Evolutionary conservation across 805 yeast species (phyloP).

Genomic region (Kazachstania psychrophila): DNA sequence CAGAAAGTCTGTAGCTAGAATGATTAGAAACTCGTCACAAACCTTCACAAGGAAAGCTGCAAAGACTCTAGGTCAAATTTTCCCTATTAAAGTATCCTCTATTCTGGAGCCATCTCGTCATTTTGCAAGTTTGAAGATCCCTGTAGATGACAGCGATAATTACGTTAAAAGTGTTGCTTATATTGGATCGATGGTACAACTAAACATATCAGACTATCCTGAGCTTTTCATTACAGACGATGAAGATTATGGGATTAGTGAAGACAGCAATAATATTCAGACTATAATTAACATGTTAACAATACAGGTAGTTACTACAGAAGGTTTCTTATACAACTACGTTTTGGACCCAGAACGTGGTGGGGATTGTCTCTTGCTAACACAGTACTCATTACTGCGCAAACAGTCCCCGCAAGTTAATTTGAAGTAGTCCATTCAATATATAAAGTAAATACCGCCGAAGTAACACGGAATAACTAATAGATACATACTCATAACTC

Average conservation of each 20-base stretch:
- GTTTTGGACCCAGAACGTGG: slow-evolving; percentile 80
- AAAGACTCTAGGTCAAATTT: slow-evolving; percentile 77
- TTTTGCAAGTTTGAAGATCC: slow-evolving; percentile 79
- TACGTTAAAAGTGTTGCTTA: slow-evolving; percentile 17
- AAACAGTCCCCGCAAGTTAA: too few species aligned
- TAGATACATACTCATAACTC: too few species aligned
- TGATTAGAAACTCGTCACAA: slow-evolving; percentile 71
- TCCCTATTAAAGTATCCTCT: slow-evolving; percentile 68
- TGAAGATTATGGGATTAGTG: slow-evolving; percentile 1
- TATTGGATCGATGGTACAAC: slow-evolving; percentile 31
- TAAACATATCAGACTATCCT: slow-evolving; percentile 23
- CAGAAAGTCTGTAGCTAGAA: slow-evolving; percentile 62
- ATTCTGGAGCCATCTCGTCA: slow-evolving; percentile 85
- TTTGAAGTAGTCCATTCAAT: too few species aligned
- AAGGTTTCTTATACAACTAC: slow-evolving; percentile 74
- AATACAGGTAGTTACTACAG: slow-evolving; percentile 64
- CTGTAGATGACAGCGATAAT: slow-evolving; percentile 25
- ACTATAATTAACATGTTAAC: slow-evolving; percentile 29
- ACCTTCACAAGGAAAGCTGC: slow-evolving; percentile 73
- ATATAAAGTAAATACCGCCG: too few species aligned
- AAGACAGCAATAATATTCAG: background rate
- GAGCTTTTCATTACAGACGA: slow-evolving; percentile 17
- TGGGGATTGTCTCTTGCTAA: slow-evolving; percentile 78
- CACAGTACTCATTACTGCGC: slow-evolving; percentile 54
- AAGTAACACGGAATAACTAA: too few species aligned